These are phyloP conservation scores for Esteya vermicola DNA, from an alignment of 2,329 filamentous ascomycete genomes.

Conservation along the genomic window DNA sequence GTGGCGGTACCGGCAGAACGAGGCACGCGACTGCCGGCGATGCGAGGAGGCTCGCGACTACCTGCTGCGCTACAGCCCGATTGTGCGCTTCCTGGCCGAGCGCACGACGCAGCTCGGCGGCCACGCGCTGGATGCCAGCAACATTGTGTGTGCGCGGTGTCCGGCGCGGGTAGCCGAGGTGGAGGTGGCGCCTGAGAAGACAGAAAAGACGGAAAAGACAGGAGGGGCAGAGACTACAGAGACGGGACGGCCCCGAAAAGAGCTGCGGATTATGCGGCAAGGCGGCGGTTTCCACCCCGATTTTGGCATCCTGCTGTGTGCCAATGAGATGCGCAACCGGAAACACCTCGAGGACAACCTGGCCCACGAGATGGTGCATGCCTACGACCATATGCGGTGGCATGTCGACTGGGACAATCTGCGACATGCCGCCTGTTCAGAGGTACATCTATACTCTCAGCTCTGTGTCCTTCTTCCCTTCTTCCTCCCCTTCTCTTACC, in stretches of 20 bases:
- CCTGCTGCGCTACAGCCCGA: constrained; percentile 70
- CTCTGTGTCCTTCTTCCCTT: background rate
- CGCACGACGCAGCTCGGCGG: constrained; percentile 71
- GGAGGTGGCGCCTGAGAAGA: constrained; percentile 22
- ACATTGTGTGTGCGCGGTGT: constrained; percentile 75
- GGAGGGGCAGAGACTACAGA: background rate
- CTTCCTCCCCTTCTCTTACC: background rate
- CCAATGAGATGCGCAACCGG: constrained; percentile 71
- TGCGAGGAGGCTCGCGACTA: constrained; percentile 77
- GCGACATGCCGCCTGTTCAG: constrained; percentile 83
- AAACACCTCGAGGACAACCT: constrained; percentile 86
- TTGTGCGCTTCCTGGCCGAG: constrained; percentile 73
- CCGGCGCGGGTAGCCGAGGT: constrained; percentile 37
- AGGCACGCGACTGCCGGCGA: constrained; percentile 61
- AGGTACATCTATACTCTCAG: constrained; percentile 39
- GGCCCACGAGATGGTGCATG: constrained; percentile 95
- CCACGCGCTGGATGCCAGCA: constrained; percentile 48
- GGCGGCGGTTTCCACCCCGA: constrained; percentile 75
- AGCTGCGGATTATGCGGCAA: constrained; percentile 40
- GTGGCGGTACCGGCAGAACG: constrained; percentile 60
- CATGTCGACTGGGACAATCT: constrained; percentile 74
- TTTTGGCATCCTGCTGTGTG: constrained; percentile 82
- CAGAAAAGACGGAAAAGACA: background rate
- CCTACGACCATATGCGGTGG: constrained; percentile 84
- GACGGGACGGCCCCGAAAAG: background rate